Percentiles rank a stretch among this genome's conserved stretches.
Conservation (phyloP, 176 grass and related monocot genomes). For the Cenchrus americanus region DNA sequence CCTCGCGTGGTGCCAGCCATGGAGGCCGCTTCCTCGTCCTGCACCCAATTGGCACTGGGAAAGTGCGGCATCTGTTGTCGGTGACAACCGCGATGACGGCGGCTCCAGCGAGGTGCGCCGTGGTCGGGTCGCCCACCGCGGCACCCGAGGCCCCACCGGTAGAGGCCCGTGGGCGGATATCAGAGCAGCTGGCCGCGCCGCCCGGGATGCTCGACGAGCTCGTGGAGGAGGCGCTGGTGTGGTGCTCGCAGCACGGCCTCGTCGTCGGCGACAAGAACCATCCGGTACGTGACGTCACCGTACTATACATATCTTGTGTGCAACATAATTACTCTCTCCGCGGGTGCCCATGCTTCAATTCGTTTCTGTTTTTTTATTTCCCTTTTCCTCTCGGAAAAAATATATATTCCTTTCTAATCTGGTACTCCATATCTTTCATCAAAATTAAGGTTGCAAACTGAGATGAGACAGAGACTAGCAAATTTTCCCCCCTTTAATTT, state of each 20-base stretch:
- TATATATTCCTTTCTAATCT: too few relatives aligned
- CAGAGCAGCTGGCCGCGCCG: conserved; percentile 37
- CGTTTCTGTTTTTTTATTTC: too few relatives aligned
- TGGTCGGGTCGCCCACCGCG: neutral
- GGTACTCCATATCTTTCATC: too few relatives aligned
- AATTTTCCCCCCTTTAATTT: too few relatives aligned
- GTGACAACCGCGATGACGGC: neutral
- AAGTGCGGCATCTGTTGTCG: neutral
- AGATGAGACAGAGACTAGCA: too few relatives aligned
- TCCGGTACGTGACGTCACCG: conserved; percentile 15
- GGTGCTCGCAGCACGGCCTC: conserved; percentile 54
- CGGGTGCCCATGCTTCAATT: too few relatives aligned
- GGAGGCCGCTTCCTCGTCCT: neutral
- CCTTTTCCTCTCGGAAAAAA: too few relatives aligned
- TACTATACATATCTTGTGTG: too few relatives aligned
- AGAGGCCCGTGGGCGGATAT: neutral
- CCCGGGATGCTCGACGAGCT: conserved; percentile 29
- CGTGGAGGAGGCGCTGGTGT: conserved; percentile 55
- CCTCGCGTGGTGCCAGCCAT: neutral
- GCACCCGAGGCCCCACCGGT: neutral
- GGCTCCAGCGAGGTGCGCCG: conserved; percentile 12
- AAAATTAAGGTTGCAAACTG: too few relatives aligned
- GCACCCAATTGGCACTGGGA: neutral
- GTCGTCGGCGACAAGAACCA: conserved; percentile 55
- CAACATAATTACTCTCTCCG: too few relatives aligned